Percentiles rank a stretch among this genome's conserved stretches.
phyloP scores from a whole-genome alignment of 2,329 filamentous ascomycete species.

The Penicillium sp. region DNA sequence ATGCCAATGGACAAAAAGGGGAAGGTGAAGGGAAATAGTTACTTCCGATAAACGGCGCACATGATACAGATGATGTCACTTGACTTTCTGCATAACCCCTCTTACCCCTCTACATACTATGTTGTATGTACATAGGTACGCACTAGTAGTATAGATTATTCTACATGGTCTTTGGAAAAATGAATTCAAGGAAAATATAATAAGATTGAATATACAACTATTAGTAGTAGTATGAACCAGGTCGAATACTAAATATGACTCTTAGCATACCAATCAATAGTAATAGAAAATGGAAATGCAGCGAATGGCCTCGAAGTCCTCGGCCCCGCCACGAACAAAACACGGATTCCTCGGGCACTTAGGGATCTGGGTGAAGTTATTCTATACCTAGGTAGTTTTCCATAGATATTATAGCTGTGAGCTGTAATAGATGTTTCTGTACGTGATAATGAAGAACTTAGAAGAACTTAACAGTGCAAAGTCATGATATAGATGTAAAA shows the following conservation, averaged over 20 bases:
- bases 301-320: slow-evolving; percentile 21
- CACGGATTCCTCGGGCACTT: slow-evolving; percentile 13
- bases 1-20: no score
- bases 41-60: background rate
- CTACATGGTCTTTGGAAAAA: no score
- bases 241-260: background rate
- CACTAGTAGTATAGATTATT: no score
- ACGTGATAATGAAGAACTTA: background rate
- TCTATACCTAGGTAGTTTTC: background rate
- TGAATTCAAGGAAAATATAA: background rate
- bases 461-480: background rate
- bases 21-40: background rate
- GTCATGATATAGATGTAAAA: background rate
- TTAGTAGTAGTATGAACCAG: background rate
- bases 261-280: background rate
- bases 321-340: slow-evolving; percentile 26
- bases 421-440: background rate
- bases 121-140: no score
- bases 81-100: background rate
- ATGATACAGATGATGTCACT: slow-evolving; percentile 3
- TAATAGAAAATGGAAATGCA: slow-evolving; percentile 3
- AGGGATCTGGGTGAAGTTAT: background rate
- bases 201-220: background rate
- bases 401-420: background rate
- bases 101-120: no score